Evolutionary conservation across 768 basidiomycete species (phyloP), one percentile per base, ranked within the genome.

Genomic region (Nidula microcarpa): DNA sequence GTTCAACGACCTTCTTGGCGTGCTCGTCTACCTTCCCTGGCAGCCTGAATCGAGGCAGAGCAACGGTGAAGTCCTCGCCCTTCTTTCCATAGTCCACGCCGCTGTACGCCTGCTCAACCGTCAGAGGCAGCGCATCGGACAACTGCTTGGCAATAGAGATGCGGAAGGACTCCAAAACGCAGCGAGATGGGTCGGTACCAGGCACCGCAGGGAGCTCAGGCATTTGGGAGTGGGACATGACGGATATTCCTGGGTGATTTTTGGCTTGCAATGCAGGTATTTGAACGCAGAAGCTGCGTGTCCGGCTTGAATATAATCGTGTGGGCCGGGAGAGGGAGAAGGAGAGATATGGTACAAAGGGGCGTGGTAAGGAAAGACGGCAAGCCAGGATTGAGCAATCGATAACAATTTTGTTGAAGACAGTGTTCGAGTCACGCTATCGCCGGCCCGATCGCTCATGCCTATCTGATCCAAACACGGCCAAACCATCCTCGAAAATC

Each of bases 61-160:
- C 94, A 16, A 98, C 82, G 0, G 89, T 89, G 60, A 97, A 94
- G 71, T 98, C 96, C 43, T 80, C 86, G n/a, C 90, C 92, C 70
- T 95, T 95, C 72, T 95, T 93, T 35, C 91, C 92, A 57, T 87
- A 90, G 65, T 94, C 89, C 0, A 97, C 87, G 17, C 91, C 94
- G 18, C 79, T 66, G 69, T 91, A 97, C 0, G 86, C 92, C 62
- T 91, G 84, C 39, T 90, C 89, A 30, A 92, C 55, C 0, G 86
- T 77, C 49, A 96, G 69, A 32, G 85, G 83, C 6, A 92, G 69
- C 0, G 82, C 79, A 49, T 87, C 84, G 6, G 84, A 80, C 32
- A 92, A 64, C 55, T 80, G 77, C 61, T 85, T 77, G 4, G 94
- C 91, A 60, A 93, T 89, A 37, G 91, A 81, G n/a, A 79, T 85